Evolutionary conservation across 2,329 filamentous ascomycete species (phyloP).

Genomic region (Hypoxylon sp.): DNA sequence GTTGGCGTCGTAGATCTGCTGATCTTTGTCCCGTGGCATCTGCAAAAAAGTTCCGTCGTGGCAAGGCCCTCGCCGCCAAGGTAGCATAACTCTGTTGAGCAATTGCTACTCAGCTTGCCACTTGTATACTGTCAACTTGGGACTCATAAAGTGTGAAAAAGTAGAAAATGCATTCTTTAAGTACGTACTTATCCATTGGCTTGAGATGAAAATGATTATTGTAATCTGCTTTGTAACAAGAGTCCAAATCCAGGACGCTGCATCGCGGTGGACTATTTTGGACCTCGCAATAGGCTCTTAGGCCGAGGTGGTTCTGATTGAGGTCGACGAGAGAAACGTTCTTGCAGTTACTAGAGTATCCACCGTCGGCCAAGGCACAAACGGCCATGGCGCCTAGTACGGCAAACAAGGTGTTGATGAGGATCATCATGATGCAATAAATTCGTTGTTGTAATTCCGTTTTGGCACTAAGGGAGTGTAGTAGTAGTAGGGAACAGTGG

Average conservation of each 20-base stretch:
- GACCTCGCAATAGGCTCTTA: constrained; percentile 10
- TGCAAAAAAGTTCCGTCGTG: neutral
- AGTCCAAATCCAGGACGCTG: constrained; percentile 14
- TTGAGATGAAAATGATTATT: neutral
- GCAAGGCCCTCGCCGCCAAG: too few species aligned
- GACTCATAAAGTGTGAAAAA: neutral
- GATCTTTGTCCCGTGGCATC: neutral
- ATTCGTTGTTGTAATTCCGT: neutral
- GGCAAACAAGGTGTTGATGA: neutral
- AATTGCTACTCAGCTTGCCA: neutral
- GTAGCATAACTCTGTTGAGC: neutral
- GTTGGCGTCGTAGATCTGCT: neutral
- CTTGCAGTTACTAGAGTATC: constrained; percentile 1
- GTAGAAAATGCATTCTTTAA: neutral
- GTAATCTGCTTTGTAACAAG: constrained; percentile 2
- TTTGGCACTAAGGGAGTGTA: neutral
- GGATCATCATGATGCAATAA: neutral
- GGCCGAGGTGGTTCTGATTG: neutral
- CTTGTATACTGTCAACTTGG: neutral
- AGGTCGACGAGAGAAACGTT: neutral
- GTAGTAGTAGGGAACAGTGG: neutral
- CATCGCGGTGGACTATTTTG: neutral
- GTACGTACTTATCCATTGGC: neutral
- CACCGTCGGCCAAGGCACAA: neutral
- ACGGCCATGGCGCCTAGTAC: neutral